Base-by-base conservation (phyloP, 805 yeast genomes). In the Pichia cabralensis region DNA sequence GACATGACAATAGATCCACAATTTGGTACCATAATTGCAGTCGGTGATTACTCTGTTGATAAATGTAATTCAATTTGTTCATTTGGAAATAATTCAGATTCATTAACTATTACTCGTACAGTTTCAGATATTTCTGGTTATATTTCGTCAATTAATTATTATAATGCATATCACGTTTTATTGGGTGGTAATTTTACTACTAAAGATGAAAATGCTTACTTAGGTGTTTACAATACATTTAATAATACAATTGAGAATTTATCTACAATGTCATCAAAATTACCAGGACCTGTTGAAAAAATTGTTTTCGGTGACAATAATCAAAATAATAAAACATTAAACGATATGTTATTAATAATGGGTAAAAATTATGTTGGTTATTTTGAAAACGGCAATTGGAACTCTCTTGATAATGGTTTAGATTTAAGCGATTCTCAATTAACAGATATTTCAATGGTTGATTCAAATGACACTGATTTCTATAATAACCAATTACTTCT, bases 61-160 rank as follows among this genome's bases (percentile, higher is more conserved):
- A 39, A 42, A 5, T 86, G 95, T 55, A 53, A 62, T 3, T 67
- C 73, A 1, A 55, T 88, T 24, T 86, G 96, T 52, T 57, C 78
- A 23, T 83, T 71, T 50, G 38, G 24, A 3, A 77, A 78, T 46
- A 53, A 74, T 40, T 50, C 56, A 4, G 31, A 32, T 4, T 11
- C 10, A 3, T 17, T 42, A 3, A 33, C 24, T 5, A 28, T 40
- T 11, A 61, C 64, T 22, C 59, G 70, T 0, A 58, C 76, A 15
- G 79, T 94, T 82, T 59, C 48, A 39, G 48, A 64, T 6, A 34
- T 70, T 3, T 44, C 56, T 8, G 94, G 94, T 3, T 56, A 57
- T 1, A 67, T 80, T 20, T 63, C 70, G 17, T 64, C 71, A 31
- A 61, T 82, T 45, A 62, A 66, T 34, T 74, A 80, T 38, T 52